Evolutionary conservation across 2,329 filamentous ascomycete species (phyloP).

Genomic region (Aspergillus neoniger): DNA sequence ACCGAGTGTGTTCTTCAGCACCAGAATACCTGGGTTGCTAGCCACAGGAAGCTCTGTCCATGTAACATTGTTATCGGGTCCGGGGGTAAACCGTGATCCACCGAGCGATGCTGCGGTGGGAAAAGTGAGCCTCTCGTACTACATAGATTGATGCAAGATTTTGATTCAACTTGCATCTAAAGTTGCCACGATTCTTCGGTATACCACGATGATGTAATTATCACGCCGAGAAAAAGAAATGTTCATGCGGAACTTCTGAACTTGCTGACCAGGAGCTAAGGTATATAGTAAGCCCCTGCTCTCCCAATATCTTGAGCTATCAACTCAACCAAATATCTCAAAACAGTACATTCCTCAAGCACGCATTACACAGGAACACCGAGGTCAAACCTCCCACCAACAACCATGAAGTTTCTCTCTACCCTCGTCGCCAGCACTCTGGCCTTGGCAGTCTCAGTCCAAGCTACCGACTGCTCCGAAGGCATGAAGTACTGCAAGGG

Average conservation of each 20-base stretch:
- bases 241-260: too few species aligned
- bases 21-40: too few species aligned
- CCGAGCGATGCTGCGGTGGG: too few species aligned
- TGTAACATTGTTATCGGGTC: too few species aligned
- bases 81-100: too few species aligned
- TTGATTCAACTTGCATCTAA: neutral
- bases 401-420: neutral
- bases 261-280: neutral
- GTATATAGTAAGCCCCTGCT: neutral
- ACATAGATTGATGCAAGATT: neutral
- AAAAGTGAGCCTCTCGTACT: too few species aligned
- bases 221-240: neutral
- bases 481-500: neutral
- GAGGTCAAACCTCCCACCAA: neutral
- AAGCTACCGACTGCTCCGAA: neutral
- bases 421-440: neutral
- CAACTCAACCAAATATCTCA: neutral
- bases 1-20: too few species aligned
- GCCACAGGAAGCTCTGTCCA: too few species aligned
- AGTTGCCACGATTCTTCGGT: neutral
- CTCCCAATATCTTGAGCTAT: neutral
- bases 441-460: neutral
- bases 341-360: neutral
- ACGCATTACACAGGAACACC: neutral
- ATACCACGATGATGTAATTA: neutral